These are phyloP conservation scores for Aspergillus phoenicis DNA, from an alignment of 2,329 filamentous ascomycete species.

Conservation along the genomic window DNA sequence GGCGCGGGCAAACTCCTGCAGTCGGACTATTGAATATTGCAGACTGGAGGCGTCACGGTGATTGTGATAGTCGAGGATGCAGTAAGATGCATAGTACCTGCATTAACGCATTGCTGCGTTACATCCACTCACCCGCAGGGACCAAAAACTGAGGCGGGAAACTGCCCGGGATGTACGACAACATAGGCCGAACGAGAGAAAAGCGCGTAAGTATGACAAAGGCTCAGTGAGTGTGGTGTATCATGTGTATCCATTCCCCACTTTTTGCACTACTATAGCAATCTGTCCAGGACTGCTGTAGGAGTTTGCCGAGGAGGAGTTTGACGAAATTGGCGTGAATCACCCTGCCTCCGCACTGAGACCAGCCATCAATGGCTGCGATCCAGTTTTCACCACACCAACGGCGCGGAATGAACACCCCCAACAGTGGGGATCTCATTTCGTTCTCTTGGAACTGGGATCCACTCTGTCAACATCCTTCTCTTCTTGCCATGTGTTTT, in stretches of 20 bases:
- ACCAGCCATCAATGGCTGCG: neutral
- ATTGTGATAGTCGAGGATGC: slow-evolving; percentile 8
- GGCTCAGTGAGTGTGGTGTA: neutral
- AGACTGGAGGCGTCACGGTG: neutral
- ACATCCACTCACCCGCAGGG: neutral
- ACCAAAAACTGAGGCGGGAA: neutral
- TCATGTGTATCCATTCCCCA: neutral
- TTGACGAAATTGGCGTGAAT: neutral
- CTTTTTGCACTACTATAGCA: neutral
- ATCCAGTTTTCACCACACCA: slow-evolving; percentile 13
- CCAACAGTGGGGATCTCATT: slow-evolving; percentile 28
- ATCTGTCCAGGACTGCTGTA: no score
- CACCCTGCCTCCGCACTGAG: slow-evolving; percentile 7
- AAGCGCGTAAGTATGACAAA: neutral
- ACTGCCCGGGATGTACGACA: neutral
- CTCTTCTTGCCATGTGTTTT: slow-evolving; percentile 24
- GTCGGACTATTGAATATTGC: slow-evolving; percentile 1
- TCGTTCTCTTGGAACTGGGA: slow-evolving; percentile 18
- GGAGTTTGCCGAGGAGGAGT: slow-evolving; percentile 3
- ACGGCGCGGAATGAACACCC: slow-evolving; percentile 26
- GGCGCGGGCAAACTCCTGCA: neutral
- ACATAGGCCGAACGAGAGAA: neutral
- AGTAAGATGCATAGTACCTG: slow-evolving; percentile 10
- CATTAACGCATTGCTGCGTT: slow-evolving; percentile 1
- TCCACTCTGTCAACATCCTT: slow-evolving; percentile 9